Conservation (phyloP, 163 green algal genomes). For the Scenedesmus sp. region DNA sequence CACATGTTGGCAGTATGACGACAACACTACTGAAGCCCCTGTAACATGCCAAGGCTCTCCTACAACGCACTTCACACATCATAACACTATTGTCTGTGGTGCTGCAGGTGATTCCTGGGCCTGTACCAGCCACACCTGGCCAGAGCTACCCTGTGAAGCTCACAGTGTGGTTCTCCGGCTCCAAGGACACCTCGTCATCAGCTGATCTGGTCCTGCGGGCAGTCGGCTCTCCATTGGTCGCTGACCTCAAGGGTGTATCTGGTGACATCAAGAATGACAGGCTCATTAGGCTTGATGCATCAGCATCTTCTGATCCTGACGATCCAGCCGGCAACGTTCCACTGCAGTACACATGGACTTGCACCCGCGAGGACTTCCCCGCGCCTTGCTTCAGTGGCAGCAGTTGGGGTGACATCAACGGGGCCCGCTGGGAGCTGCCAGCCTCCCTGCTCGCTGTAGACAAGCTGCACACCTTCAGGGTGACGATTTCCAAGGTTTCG, state of each 20-base stretch:
- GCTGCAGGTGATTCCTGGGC: constrained; percentile 14
- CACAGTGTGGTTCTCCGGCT: not conserved
- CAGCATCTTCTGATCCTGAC: constrained; percentile 9
- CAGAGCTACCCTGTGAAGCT: constrained; percentile 14
- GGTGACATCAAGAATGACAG: constrained; percentile 29
- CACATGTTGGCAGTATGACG: not conserved
- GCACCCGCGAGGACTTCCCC: constrained; percentile 25
- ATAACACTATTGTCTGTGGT: not conserved
- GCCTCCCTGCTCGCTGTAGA: not conserved
- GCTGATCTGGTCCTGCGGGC: constrained; percentile 7
- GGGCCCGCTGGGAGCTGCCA: not conserved
- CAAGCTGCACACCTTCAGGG: constrained; percentile 37
- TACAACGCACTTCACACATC: no score
- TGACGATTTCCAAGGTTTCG: constrained; percentile 27
- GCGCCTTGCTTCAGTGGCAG: not conserved
- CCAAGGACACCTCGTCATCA: not conserved
- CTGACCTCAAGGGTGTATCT: not conserved
- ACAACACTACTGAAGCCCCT: no score
- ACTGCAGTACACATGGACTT: constrained; percentile 28
- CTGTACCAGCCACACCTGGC: not conserved
- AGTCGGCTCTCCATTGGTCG: constrained; percentile 23
- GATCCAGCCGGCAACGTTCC: constrained; percentile 29
- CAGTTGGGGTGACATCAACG: not conserved
- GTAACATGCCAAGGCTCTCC: no score
- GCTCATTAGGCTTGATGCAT: constrained; percentile 10